Evolutionary conservation across 352 stramenopile species (phyloP).

Genomic region (Thraustotheca clavata): DNA sequence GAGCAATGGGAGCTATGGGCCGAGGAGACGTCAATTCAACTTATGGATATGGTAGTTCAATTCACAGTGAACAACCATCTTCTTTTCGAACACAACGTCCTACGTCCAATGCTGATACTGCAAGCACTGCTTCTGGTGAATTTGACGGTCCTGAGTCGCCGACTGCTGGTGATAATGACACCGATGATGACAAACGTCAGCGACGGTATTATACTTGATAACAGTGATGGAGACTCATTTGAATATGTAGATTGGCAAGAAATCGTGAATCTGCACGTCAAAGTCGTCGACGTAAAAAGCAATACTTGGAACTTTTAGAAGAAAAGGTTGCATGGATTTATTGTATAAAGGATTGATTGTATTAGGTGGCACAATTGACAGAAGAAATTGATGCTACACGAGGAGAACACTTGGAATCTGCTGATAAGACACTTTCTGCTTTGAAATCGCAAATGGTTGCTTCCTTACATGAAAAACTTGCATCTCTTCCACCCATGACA

Average conservation of each 20-base stretch:
- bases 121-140: slow-evolving; percentile 11
- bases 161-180: slow-evolving; percentile 15
- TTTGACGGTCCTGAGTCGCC: slow-evolving; percentile 17
- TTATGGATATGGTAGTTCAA: background rate
- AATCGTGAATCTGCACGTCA: slow-evolving; percentile 85
- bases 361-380: slow-evolving; percentile 73
- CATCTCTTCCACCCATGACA: slow-evolving; percentile 38
- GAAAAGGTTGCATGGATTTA: slow-evolving; percentile 36
- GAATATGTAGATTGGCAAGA: slow-evolving; percentile 41
- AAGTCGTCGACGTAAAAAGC: slow-evolving; percentile 83
- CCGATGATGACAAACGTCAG: slow-evolving; percentile 13
- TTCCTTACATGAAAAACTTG: slow-evolving; percentile 55
- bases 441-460: slow-evolving; percentile 71
- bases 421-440: slow-evolving; percentile 65
- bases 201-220: background rate
- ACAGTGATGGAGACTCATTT: background rate
- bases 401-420: slow-evolving; percentile 59
- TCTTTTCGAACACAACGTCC: background rate
- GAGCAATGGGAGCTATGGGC: background rate
- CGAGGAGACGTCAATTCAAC: background rate
- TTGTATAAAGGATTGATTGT: background rate
- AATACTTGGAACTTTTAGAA: slow-evolving; percentile 82
- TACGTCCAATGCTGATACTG: slow-evolving; percentile 7
- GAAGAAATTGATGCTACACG: slow-evolving; percentile 79
- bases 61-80: background rate